A percentile compares a stretch with the other conserved stretches of the same genome.
phyloP scores from a whole-genome alignment of 108 stramenopile genomes.

The Cyclostephanos invisitatus region DNA sequence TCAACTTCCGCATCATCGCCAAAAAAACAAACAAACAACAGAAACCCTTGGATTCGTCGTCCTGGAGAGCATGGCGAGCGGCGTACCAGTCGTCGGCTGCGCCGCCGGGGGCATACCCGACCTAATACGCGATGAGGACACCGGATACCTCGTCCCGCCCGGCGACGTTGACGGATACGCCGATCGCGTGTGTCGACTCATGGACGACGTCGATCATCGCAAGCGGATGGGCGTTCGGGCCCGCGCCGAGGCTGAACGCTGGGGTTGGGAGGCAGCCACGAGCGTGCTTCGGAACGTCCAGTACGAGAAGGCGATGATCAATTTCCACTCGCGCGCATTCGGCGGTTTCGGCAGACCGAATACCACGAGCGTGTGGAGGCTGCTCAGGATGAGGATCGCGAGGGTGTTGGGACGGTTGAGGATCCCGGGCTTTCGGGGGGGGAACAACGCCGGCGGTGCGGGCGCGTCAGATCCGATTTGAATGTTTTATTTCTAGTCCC shows the following conservation, averaged over 20 bases:
- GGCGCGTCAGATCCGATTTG: background rate
- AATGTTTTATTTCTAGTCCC: background rate
- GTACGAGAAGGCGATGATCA: constrained; percentile 84
- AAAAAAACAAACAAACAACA: background rate
- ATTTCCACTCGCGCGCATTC: constrained; percentile 83
- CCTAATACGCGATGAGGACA: constrained; percentile 67
- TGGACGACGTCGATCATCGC: constrained; percentile 53
- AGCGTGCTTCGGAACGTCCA: constrained; percentile 83
- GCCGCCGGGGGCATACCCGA: constrained; percentile 80
- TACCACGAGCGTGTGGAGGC: constrained; percentile 54
- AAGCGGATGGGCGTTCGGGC: constrained; percentile 70
- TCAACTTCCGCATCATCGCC: background rate
- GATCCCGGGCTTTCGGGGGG: constrained; percentile 42
- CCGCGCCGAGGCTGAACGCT: constrained; percentile 77
- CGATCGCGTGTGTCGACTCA: constrained; percentile 51
- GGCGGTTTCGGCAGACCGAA: constrained; percentile 66
- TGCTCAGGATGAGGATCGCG: constrained; percentile 53
- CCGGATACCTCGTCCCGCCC: constrained; percentile 67
- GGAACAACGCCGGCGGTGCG: background rate
- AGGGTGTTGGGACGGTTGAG: constrained; percentile 34
- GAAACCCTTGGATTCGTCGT: constrained; percentile 90
- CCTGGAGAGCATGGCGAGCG: constrained; percentile 89
- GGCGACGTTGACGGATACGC: constrained; percentile 64
- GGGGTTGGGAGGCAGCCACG: constrained; percentile 93
- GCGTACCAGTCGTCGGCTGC: constrained; percentile 82